These are phyloP conservation scores for Pythium rishiriense DNA, from an alignment of 352 stramenopile genomes.

Conservation along the genomic window DNA sequence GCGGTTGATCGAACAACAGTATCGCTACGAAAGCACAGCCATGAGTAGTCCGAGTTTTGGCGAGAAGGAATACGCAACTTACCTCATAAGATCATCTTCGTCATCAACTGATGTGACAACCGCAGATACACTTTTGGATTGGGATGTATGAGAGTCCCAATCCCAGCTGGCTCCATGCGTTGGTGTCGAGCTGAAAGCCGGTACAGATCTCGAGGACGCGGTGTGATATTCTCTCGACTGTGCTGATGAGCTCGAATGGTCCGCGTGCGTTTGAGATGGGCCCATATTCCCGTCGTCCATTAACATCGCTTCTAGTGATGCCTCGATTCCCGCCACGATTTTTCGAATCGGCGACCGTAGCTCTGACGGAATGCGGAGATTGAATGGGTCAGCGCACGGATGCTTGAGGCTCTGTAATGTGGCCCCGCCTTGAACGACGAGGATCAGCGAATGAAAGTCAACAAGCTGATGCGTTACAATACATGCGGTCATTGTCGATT, in stretches of 20 bases:
- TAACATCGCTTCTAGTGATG: conserved; percentile 29
- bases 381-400: conserved; percentile 56
- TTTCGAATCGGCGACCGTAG: conserved; percentile 56
- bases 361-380: conserved; percentile 57
- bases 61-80: neutral
- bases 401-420: conserved; percentile 43
- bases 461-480: conserved; percentile 31
- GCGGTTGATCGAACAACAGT: neutral
- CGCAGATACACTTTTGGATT: neutral
- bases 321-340: conserved; percentile 45
- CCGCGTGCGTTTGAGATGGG: neutral
- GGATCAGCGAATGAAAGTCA: conserved; percentile 59
- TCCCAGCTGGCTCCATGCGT: conserved; percentile 15
- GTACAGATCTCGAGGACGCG: conserved; percentile 2
- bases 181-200: conserved; percentile 10
- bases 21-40: neutral
- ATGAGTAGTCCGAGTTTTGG: too few relatives aligned
- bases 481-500: conserved; percentile 37
- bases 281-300: conserved; percentile 15
- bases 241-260: conserved; percentile 1
- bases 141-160: conserved; percentile 18
- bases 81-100: conserved; percentile 22
- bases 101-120: conserved; percentile 3
- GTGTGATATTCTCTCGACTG: neutral
- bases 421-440: conserved; percentile 57